Percentiles rank a stretch among this genome's conserved stretches.
These are phyloP conservation scores for Jacaranda mimosifolia DNA, from an alignment of 257 asterid species.

Conservation along the genomic window DNA sequence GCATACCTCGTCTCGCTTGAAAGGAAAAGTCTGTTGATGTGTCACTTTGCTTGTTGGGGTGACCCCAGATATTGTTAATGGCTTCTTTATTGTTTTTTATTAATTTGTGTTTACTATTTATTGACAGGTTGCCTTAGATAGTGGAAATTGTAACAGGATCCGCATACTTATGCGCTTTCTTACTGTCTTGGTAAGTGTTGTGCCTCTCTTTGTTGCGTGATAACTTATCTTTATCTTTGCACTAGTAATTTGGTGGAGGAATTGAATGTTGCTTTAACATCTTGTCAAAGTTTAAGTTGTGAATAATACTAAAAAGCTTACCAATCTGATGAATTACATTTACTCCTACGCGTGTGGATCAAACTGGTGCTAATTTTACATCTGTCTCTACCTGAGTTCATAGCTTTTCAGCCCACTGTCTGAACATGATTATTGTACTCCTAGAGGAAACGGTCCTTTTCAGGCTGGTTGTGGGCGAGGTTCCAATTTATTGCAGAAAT, in stretches of 20 bases:
- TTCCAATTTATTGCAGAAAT: not conserved
- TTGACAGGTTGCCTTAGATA: slow-evolving; percentile 77
- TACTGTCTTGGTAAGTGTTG: slow-evolving; percentile 78
- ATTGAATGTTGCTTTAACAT: slow-evolving; percentile 5
- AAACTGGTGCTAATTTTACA: slow-evolving; percentile 30
- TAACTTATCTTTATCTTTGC: not conserved
- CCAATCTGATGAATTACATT: not conserved
- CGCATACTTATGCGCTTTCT: slow-evolving; percentile 90
- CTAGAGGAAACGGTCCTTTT: not conserved
- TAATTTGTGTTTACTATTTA: slow-evolving; percentile 32
- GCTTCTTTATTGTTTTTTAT: slow-evolving; percentile 22
- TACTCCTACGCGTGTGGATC: slow-evolving; percentile 1
- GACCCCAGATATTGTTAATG: slow-evolving; percentile 1
- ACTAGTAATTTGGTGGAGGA: slow-evolving; percentile 16
- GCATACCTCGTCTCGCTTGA: not conserved
- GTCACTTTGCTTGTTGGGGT: slow-evolving; percentile 20
- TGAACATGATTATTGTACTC: not conserved
- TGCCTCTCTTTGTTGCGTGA: slow-evolving; percentile 32
- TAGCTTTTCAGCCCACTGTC: slow-evolving; percentile 4
- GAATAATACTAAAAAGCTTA: slow-evolving; percentile 12
- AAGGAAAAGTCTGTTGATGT: slow-evolving; percentile 11
- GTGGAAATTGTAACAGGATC: slow-evolving; percentile 73
- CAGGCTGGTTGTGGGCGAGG: not conserved
- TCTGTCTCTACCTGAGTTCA: not conserved
- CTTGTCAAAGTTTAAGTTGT: slow-evolving; percentile 7